Evolutionary conservation across 768 basidiomycete genomes (phyloP), one percentile per base, ranked within the genome.

Genomic region (Lactarius akahatsu): DNA sequence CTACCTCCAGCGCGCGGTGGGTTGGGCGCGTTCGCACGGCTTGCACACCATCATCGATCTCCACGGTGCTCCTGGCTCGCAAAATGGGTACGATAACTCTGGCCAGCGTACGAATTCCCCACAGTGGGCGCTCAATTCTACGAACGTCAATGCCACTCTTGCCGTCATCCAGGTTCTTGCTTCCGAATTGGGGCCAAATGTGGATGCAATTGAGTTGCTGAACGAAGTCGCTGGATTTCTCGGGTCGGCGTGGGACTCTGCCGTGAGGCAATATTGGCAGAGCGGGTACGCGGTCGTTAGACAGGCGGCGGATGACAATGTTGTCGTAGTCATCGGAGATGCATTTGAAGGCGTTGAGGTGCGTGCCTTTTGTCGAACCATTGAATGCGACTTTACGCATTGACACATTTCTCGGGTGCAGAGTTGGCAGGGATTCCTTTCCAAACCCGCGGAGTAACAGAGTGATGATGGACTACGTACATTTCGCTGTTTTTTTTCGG

Each of bases 21-120:
- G 78, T 68, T 90, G 87, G 84, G 92, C 92, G 1, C 79, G 80
- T 47, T 77, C 80, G 30, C 78, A 89, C 71, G 79, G 79, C 20
- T 72, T 94, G 9, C 85, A 88, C 62, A 86, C 91, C 64, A 86
- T 94, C 66, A 72, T 94, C 47, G 92, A 93, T 75, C 79, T 89
- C 15, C 91, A 93, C 72, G 90, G 89, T 32, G 89, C 86, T 5
- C 86, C 89, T 0, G 88, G 85, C 57, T 79, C 78, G 26, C 79
- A 80, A 74, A 79, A 80, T 66, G 88, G 89, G 3, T 90, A 85
- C 74, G 90, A 91, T 75, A 91, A 90, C 75, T 90, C 88, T 9
- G 89, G 90, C 1, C 87, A 87, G 72, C 79, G 83, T 38, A 87
- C 84, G 0, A 70, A 73, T 26, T 77, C 78, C 60, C 85, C 88